Conservation (phyloP, 2,329 filamentous ascomycete genomes). For the Fusarium cyanostomum region DNA sequence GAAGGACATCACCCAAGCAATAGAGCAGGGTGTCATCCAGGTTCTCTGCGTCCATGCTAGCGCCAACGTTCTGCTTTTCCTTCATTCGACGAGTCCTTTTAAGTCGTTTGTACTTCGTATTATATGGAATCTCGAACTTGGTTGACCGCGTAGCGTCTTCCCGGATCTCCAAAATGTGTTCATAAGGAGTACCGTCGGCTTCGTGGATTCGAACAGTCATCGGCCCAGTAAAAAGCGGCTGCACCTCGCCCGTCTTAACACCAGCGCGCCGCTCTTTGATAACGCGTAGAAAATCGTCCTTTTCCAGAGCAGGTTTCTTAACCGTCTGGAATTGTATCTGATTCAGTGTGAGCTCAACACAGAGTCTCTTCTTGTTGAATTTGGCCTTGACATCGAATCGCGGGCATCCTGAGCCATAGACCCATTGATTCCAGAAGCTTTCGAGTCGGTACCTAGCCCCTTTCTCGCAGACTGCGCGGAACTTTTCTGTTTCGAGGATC, state of each 20-base stretch:
- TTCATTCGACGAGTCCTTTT: conserved; percentile 88
- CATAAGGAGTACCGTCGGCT: conserved; percentile 96
- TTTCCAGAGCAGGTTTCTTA: conserved; percentile 64
- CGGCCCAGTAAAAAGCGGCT: conserved; percentile 88
- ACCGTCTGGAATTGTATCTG: conserved; percentile 70
- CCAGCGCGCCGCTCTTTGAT: conserved; percentile 80
- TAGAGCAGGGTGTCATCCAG: conserved; percentile 88
- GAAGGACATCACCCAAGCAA: conserved; percentile 89
- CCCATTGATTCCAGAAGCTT: conserved; percentile 93
- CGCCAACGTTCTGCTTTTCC: conserved; percentile 69
- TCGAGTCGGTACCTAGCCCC: conserved; percentile 88
- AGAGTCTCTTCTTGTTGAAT: conserved; percentile 98
- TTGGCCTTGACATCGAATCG: conserved; percentile 85
- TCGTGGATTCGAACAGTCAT: conserved; percentile 99
- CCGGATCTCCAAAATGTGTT: conserved; percentile 96
- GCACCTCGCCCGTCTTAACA: conserved; percentile 74
- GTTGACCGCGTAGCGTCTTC: conserved; percentile 77
- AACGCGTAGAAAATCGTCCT: conserved; percentile 82
- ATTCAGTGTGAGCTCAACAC: conserved; percentile 88
- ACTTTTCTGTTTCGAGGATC: conserved; percentile 77
- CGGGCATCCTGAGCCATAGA: conserved; percentile 87
- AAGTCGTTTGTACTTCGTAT: conserved; percentile 97
- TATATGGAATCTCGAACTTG: conserved; percentile 96
- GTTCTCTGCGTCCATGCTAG: conserved; percentile 68
- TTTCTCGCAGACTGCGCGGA: conserved; percentile 87